Base-by-base conservation (phyloP, 2,329 filamentous ascomycete species). In the Neoascochyta sp. region DNA sequence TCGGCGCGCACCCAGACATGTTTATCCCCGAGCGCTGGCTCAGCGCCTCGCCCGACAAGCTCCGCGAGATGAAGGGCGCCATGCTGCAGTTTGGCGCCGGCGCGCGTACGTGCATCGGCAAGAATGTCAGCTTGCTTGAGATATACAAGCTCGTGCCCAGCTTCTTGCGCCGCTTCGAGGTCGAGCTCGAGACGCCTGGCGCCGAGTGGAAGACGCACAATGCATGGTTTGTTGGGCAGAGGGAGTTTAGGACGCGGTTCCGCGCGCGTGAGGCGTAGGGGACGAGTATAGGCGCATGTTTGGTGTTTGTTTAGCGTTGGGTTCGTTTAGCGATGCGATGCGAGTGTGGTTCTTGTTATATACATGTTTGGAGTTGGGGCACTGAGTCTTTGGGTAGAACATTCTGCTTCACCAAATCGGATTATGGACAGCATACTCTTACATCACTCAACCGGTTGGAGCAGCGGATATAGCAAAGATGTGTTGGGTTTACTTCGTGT, bases 21-120 rank as follows among this genome's bases (percentile, higher is more conserved):
- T 90, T 75, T 56, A 64, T 78, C 9, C 84, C 84, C 0, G 83
- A 88, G 60, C 62, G 84, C 23, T 86, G 83, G 73, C 50, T 74
- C 4, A 67, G 74, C 22, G 67, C 70, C 1, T 43, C 72, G 25
- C 71, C 78, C 15, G 69, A 70, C 36, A 68, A 75, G 41, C 64
- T 83, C 24, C 74, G 72, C 60, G 73, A 77, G 54, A 84, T 84
- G 81, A 78, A 78, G 46, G 76, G 75, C 1, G 71, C 69, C n/a
- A 80, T 84, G 78, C 69, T 84, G 55, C 80, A 85, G 45, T 86
- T 86, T 57, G 82, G 82, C 2, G 81, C 81, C 61, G 82, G 82
- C 0, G 74, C 76, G 8, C 65, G 81, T 47, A 85, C 82, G 2
- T 86, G 82, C 46, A 70, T 75, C 27, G 83, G 83, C 3, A 71